A percentile compares a stretch with the other conserved stretches of the same genome.
Conservation (phyloP, 192 early-diverging fungal genomes). For the Spizellomyces punctatus region DNA sequence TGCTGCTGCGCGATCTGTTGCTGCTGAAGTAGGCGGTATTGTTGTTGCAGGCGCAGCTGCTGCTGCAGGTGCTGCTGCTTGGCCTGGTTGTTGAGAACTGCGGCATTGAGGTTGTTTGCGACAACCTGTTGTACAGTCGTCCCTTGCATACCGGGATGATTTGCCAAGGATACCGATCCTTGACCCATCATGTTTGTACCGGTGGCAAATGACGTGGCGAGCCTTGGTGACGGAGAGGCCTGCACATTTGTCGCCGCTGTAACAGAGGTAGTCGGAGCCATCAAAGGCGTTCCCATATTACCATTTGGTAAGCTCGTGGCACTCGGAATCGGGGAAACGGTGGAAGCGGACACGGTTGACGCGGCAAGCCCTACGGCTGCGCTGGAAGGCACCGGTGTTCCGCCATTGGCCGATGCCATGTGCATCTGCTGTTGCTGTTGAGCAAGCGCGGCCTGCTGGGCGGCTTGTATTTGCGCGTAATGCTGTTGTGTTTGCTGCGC, state of each 20-base stretch:
- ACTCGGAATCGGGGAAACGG: neutral
- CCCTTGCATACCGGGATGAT: neutral
- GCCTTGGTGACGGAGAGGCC: neutral
- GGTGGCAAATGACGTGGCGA: neutral
- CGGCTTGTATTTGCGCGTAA: slow-evolving; percentile 24
- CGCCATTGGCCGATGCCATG: neutral
- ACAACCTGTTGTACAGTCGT: neutral
- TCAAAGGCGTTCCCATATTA: neutral
- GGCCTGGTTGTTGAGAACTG: slow-evolving; percentile 13
- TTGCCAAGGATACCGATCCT: neutral
- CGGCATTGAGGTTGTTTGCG: neutral
- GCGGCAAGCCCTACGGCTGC: neutral
- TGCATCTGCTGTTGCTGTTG: slow-evolving; percentile 10
- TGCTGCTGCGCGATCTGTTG: slow-evolving; percentile 14
- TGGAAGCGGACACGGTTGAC: neutral
- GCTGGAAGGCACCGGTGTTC: no score
- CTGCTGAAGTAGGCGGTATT: slow-evolving; percentile 11
- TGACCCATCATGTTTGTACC: neutral
- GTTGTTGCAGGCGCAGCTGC: slow-evolving; percentile 26
- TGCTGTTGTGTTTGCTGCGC: slow-evolving; percentile 36
- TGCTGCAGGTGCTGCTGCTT: slow-evolving; percentile 12
- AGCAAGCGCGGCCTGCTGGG: slow-evolving; percentile 9
- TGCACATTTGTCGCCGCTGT: neutral
- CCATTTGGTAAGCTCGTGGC: neutral
- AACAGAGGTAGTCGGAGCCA: neutral